Evolutionary conservation across 306 rosid genomes (phyloP), one percentile per base, ranked within the genome.

Genomic region (Medicago ruthenica): DNA sequence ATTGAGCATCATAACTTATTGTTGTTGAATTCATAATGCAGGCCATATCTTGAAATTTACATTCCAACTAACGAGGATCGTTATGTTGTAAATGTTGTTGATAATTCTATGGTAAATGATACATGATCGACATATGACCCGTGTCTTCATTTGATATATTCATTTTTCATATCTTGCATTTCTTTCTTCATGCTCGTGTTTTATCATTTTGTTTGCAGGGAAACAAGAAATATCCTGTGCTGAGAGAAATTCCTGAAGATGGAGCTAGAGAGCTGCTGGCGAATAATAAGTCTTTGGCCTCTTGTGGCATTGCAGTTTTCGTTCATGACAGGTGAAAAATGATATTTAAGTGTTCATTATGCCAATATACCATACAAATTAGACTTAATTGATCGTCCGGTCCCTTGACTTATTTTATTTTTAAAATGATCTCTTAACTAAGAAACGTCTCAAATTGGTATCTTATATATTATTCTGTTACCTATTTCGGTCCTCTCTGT

Each of bases 201-300:
- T 45, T 76, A 17, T 66, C 14, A 3, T 68, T 63, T 75, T 76
- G 39, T 81, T 77, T 48, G 54, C 18, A 48, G 97, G 96, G 88
- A 75, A 71, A 83, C 67, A 88, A 85, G 74, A 94, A 86, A 74
- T 87, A 87, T 67, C 85, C 91, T 76, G 89, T 89, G 53, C 74
- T 94, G 78, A 86, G 90, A 83, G 98, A 94, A 81, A 89, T 94
- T 71, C 89, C 97, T 27, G 94, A 88, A 91, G 92, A 82, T 79
- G 91, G 91, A 65, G 89, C 91, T 24, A 40, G 53, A 48, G 86
- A 75, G 78, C 41, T 94, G 73, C 77, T 93, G 74, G 83, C 90
- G 64, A 86, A 80, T 68, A 89, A 89, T 81, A 96, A 89, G 76
- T 88, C 97, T 80, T 84, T 94, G 87, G 97, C 98, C 75, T 86